phyloP scores from a whole-genome alignment of 495 filamentous ascomycete genomes.

The Penicillium lividum region DNA sequence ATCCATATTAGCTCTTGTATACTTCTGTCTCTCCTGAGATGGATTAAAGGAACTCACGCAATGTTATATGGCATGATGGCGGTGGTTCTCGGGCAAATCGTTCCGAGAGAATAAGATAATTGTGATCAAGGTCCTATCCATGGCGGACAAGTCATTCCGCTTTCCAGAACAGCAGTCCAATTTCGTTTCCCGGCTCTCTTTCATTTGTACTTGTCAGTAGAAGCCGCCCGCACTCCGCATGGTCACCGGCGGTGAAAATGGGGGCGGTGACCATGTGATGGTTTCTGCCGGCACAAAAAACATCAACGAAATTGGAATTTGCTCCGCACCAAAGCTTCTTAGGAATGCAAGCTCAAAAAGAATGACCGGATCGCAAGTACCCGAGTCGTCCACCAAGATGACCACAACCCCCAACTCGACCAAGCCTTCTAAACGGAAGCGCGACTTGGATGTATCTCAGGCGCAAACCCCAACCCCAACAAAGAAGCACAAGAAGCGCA shows the following conservation, averaged over 20 bases:
- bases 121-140: conserved; percentile 18
- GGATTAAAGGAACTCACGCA: conserved; percentile 53
- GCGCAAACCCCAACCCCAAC: conserved; percentile 36
- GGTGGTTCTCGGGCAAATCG: conserved; percentile 10
- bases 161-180: conserved; percentile 11
- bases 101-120: conserved; percentile 8
- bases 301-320: conserved; percentile 22
- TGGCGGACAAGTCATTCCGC: conserved; percentile 16
- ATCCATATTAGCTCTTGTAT: conserved; percentile 4
- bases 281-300: conserved; percentile 21
- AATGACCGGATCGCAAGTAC: conserved; percentile 32
- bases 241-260: background rate
- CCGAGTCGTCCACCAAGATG: conserved; percentile 23
- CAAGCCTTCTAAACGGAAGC: conserved; percentile 43
- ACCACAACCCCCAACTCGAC: conserved; percentile 23
- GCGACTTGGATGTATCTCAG: conserved; percentile 34
- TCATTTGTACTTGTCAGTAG: background rate
- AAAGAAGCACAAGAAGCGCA: conserved; percentile 41
- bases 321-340: conserved; percentile 8
- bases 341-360: conserved; percentile 10
- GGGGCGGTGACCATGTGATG: conserved; percentile 12
- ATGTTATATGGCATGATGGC: conserved; percentile 69
- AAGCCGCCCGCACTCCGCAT: background rate
- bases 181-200: conserved; percentile 3
- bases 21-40: background rate